Evolutionary conservation across 2,329 filamentous ascomycete species (phyloP).

Genomic region (Ophioceras dolichostomum): DNA sequence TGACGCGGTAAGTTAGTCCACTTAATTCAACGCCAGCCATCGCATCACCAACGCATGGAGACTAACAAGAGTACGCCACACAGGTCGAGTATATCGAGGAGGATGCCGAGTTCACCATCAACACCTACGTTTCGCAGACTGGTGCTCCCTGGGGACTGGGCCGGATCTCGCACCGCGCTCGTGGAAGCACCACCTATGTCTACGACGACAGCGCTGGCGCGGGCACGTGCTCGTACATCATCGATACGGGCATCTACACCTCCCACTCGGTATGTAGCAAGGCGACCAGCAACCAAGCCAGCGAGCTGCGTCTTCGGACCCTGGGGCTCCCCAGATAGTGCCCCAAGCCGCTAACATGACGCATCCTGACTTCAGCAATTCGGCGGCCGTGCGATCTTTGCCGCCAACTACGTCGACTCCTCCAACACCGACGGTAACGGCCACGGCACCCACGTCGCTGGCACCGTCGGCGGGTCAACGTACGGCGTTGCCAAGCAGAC

Average conservation of each 20-base stretch:
- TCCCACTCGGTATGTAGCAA: constrained; percentile 20
- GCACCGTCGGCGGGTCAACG: constrained; percentile 26
- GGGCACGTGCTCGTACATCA: constrained; percentile 22
- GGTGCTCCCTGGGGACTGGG: constrained; percentile 15
- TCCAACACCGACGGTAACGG: constrained; percentile 27
- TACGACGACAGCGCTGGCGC: constrained; percentile 16
- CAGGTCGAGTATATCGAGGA: constrained; percentile 19
- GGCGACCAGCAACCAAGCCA: no score
- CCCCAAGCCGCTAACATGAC: neutral
- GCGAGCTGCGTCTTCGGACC: neutral
- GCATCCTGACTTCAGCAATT: constrained; percentile 16
- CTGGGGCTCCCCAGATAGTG: neutral
- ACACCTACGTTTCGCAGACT: constrained; percentile 13
- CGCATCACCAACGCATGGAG: neutral
- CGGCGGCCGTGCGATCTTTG: constrained; percentile 26
- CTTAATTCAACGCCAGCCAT: neutral
- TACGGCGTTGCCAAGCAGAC: constrained; percentile 35
- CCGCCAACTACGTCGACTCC: constrained; percentile 15
- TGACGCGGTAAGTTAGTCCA: constrained; percentile 9
- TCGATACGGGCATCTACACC: constrained; percentile 35
- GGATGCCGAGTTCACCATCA: constrained; percentile 15
- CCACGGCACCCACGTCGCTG: constrained; percentile 34
- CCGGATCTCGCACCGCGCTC: constrained; percentile 12
- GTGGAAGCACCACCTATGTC: constrained; percentile 12
- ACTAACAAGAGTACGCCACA: constrained; percentile 5